phyloP scores from a whole-genome alignment of 352 stramenopile species.

The Pythium oligandrum region DNA sequence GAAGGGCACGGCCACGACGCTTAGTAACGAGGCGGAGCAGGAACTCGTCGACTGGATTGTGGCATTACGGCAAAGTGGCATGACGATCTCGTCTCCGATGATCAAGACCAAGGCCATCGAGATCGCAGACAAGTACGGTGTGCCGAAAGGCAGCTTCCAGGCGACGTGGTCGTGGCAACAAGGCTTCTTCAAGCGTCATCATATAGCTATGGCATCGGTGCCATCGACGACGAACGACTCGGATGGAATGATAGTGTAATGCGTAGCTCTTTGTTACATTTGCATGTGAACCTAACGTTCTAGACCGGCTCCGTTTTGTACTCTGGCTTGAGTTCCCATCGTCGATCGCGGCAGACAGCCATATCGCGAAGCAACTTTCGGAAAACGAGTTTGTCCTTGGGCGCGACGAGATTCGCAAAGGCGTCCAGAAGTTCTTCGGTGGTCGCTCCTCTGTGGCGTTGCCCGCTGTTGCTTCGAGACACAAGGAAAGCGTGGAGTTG shows the following conservation, averaged over 20 bases:
- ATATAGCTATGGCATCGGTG: constrained; percentile 6
- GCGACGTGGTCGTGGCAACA: constrained; percentile 45
- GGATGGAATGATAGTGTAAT: too few species aligned
- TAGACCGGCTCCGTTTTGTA: constrained; percentile 16
- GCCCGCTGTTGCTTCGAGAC: constrained; percentile 11
- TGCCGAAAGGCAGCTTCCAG: constrained; percentile 30
- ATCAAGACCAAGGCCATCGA: constrained; percentile 30
- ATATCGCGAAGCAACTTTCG: constrained; percentile 82
- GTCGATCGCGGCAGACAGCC: constrained; percentile 55
- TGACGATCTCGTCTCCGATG: constrained; percentile 18
- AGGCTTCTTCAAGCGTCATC: constrained; percentile 34
- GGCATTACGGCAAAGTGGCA: constrained; percentile 6
- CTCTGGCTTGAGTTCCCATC: constrained; percentile 72
- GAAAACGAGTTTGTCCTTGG: constrained; percentile 88
- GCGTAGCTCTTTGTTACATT: too few species aligned
- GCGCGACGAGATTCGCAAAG: constrained; percentile 80
- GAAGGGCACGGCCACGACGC: constrained; percentile 34
- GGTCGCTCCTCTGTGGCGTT: constrained; percentile 49
- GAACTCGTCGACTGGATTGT: constrained; percentile 32
- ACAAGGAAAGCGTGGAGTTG: constrained; percentile 84
- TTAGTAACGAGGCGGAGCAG: constrained; percentile 22
- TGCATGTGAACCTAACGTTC: too few species aligned
- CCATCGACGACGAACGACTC: too few species aligned
- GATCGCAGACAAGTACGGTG: constrained; percentile 29
- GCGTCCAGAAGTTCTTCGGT: constrained; percentile 87